These are phyloP conservation scores for Eucalyptus shirleyi DNA, from an alignment of 345 rosid species.

Conservation along the genomic window DNA sequence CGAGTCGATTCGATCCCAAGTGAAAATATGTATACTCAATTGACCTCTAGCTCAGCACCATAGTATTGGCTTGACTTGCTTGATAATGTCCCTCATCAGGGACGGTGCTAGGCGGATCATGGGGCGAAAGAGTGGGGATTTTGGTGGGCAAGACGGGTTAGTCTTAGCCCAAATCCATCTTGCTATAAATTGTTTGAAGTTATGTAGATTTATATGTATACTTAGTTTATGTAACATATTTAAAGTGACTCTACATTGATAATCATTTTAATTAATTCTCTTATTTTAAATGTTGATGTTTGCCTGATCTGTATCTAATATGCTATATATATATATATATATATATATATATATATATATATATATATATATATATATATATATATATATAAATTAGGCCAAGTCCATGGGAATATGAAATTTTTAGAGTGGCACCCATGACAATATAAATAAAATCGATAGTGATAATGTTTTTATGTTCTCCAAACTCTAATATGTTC, in stretches of 20 bases:
- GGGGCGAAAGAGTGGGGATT: neutral
- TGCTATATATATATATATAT: too few relatives aligned
- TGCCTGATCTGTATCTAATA: neutral
- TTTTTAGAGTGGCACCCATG: neutral
- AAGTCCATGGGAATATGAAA: neutral
- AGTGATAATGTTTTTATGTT: neutral
- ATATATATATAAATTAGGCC: too few relatives aligned
- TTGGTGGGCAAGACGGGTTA: neutral
- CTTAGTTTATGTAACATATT: neutral
- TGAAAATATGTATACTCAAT: neutral
- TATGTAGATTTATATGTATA: neutral
- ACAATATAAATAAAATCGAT: neutral
- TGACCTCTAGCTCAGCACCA: neutral
- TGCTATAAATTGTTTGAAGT: neutral
- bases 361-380: too few relatives aligned
- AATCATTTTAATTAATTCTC: neutral
- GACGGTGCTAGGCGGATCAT: neutral
- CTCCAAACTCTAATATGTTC: neutral
- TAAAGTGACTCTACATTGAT: neutral
- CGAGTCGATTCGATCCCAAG: rapidly evolving
- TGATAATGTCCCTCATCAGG: neutral
- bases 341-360: too few relatives aligned
- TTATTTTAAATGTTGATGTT: neutral
- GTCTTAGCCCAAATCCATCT: neutral
- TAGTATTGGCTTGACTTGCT: neutral